Conservation (phyloP, 495 filamentous ascomycete species). For the Aspergillus mulundensis region DNA sequence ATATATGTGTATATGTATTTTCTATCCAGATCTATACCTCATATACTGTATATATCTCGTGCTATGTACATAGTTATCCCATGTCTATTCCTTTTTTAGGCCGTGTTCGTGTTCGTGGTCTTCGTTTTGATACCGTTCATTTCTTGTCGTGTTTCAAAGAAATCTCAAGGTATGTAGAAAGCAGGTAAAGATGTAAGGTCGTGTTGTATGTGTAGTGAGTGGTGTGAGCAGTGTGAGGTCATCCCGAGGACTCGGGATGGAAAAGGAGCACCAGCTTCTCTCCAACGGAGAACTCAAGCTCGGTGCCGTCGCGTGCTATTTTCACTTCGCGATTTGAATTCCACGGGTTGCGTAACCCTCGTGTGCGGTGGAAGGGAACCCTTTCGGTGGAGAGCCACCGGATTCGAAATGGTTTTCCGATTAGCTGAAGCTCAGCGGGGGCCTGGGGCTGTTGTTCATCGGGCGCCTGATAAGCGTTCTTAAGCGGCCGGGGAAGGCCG, state of each 20-base stretch:
- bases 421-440: constrained; percentile 53
- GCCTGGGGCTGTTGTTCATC: not conserved
- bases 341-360: constrained; percentile 91
- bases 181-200: not conserved
- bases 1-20: not conserved
- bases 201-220: not conserved
- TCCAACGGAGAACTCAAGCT: constrained; percentile 82
- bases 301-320: constrained; percentile 92
- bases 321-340: constrained; percentile 96
- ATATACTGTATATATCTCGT: constrained; percentile 8
- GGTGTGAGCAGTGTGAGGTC: not conserved
- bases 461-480: constrained; percentile 8
- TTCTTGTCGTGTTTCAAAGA: not conserved
- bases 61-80: not conserved
- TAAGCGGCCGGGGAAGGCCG: constrained; percentile 30
- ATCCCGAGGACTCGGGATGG: constrained; percentile 34
- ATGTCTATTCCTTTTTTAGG: constrained; percentile 1
- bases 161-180: not conserved
- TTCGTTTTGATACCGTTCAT: not conserved
- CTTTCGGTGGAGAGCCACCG: constrained; percentile 86
- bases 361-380: constrained; percentile 86
- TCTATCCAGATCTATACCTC: constrained; percentile 1
- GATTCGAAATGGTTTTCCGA: constrained; percentile 90
- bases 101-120: constrained; percentile 2
- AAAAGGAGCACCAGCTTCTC: constrained; percentile 76